A percentile compares a stretch with the other conserved stretches of the same genome.
phyloP scores from a whole-genome alignment of 2,329 filamentous ascomycete species.

The Trichoderma semiorbis region DNA sequence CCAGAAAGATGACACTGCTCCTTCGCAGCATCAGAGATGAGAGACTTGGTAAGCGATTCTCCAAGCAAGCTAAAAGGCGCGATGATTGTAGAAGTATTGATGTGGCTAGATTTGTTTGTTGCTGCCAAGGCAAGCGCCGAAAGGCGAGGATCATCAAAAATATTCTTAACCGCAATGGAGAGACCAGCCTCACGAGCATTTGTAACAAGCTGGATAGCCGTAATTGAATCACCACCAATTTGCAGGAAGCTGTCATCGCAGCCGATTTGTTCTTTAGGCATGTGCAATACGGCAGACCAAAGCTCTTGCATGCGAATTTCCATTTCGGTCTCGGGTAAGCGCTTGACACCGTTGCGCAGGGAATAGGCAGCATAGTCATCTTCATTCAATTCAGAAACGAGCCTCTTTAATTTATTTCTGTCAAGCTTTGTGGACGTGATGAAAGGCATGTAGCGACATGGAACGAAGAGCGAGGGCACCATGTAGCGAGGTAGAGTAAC shows the following conservation, averaged over 20 bases:
- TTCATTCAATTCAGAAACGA: background rate
- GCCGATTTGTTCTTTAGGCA: slow-evolving; percentile 27
- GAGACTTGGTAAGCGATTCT: background rate
- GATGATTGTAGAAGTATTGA: background rate
- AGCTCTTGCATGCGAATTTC: slow-evolving; percentile 21
- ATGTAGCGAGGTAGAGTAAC: slow-evolving; percentile 20
- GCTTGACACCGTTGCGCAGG: background rate
- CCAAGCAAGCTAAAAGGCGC: background rate
- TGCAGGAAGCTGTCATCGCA: slow-evolving; percentile 21
- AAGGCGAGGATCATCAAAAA: slow-evolving; percentile 12
- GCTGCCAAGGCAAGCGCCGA: background rate
- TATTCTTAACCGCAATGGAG: background rate
- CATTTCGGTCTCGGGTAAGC: slow-evolving; percentile 19
- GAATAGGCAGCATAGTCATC: slow-evolving; percentile 9
- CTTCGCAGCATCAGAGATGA: background rate
- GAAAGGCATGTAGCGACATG: slow-evolving; percentile 21
- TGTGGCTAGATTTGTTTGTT: background rate
- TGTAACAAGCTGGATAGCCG: slow-evolving; percentile 42
- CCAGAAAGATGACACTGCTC: slow-evolving; percentile 13
- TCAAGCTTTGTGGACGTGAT: slow-evolving; percentile 21
- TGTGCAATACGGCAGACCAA: slow-evolving; percentile 32
- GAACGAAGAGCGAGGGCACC: slow-evolving; percentile 22
- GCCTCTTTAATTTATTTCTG: slow-evolving; percentile 7
- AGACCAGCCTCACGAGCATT: slow-evolving; percentile 29
- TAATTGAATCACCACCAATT: slow-evolving; percentile 41